Conservation (phyloP, 2,329 filamentous ascomycete species). For the Albophoma yamanashiensis region DNA sequence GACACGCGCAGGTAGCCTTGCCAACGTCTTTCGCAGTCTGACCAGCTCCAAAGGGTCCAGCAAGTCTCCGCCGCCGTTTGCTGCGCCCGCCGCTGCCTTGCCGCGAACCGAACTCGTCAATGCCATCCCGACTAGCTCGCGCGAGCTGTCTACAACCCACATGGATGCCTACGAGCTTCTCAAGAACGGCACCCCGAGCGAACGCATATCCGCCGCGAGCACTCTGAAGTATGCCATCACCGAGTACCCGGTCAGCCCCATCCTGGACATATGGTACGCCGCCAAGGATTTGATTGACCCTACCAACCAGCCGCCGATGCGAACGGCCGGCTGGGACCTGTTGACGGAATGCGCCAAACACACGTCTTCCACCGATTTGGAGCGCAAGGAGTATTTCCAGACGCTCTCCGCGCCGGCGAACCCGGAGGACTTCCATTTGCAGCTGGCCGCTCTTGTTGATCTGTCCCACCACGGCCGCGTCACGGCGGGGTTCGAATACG, state of each 20-base stretch:
- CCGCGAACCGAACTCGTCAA: conserved; percentile 35
- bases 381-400: conserved; percentile 55
- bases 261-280: conserved; percentile 55
- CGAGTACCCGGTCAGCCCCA: conserved; percentile 48
- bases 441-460: conserved; percentile 52
- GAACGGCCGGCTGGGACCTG: conserved; percentile 54
- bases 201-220: conserved; percentile 46
- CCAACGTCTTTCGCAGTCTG: conserved; percentile 53
- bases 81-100: conserved; percentile 24
- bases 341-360: conserved; percentile 56
- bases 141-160: conserved; percentile 39
- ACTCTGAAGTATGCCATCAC: conserved; percentile 44
- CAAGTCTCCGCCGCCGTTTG: conserved; percentile 36
- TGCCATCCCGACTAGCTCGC: conserved; percentile 25
- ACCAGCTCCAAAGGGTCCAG: conserved; percentile 39
- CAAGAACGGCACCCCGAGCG: conserved; percentile 37
- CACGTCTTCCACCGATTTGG: conserved; percentile 50
- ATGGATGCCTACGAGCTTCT: conserved; percentile 44
- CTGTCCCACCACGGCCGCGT: conserved; percentile 51
- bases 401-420: conserved; percentile 46
- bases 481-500: conserved; percentile 56
- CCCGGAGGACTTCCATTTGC: conserved; percentile 54
- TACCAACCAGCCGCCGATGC: conserved; percentile 39
- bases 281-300: conserved; percentile 54
- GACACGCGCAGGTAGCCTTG: conserved; percentile 44